Evolutionary conservation across 2,329 filamentous ascomycete genomes (phyloP), one percentile per base, ranked within the genome.

Genomic region (Penicillium sp.): DNA sequence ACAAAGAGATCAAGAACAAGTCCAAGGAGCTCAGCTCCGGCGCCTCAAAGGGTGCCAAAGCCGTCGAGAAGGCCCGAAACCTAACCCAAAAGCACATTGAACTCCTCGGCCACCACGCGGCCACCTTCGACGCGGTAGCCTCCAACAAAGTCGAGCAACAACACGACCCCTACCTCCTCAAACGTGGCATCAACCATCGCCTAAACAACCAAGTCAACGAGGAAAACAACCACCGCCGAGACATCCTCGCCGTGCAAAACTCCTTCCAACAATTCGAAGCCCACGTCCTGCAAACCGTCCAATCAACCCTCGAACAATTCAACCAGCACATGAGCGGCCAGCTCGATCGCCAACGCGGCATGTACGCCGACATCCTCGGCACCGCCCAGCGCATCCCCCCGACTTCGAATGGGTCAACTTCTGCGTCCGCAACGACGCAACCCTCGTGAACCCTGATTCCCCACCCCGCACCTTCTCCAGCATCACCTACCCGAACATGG

Each of bases 1-100:
- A 97, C 75, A 86, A 89, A 69, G 93, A 97, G 70, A 93, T 99
- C 77, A 99, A 97, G 80, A 84, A 87, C 75, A 97, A 97, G 77
- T 80, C 82, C 56, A 97, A 97, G 77, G 91, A 96, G 72, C 80
- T 99, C 41, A 79, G 81, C 36, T 80, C 83, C 54, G 91, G 92
- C 8, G 89, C 88, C 18, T 81, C 84, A 53, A 95, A 95, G 77
- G 82, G 85, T 13, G 83, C 88, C 58, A 99, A 97, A 75, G 83
- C 89, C 42, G 90, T 99, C 18, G 89, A 95, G 54, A 96, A 95
- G 76, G 84, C 89, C 8, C 87, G 92, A 53, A 83, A 84, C 61
- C 76, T 75, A 6, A 96, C 92, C 0, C 92, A 99, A 75, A 96
- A 95, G 76, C 89, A 96, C 60, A 95, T 99, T 55, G 92, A 99